These are phyloP conservation scores for Colletotrichum neosansevieriae DNA, from an alignment of 2,329 filamentous ascomycete genomes.

Conservation along the genomic window DNA sequence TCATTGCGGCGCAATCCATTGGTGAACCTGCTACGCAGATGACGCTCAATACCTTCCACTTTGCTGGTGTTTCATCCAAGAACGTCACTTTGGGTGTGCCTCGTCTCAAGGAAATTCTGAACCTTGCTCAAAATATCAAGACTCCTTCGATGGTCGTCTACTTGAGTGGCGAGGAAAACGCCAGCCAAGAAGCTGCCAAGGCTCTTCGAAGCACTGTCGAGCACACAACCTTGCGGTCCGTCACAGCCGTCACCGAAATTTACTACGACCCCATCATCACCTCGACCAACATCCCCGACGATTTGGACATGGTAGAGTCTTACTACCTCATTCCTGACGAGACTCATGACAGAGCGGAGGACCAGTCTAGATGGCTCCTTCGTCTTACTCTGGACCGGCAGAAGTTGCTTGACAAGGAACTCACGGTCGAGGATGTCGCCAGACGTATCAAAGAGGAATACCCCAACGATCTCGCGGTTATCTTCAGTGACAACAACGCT, in stretches of 20 bases:
- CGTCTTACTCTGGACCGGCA: slow-evolving; percentile 93
- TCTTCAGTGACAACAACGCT: slow-evolving; percentile 98
- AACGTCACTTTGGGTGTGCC: slow-evolving; percentile 99
- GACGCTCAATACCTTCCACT: slow-evolving; percentile 99
- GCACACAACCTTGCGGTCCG: slow-evolving; percentile 91
- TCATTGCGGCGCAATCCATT: slow-evolving; percentile 96
- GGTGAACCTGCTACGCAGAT: slow-evolving; percentile 99
- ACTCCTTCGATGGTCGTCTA: slow-evolving; percentile 97
- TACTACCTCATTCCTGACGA: slow-evolving; percentile 96
- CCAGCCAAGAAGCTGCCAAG: slow-evolving; percentile 85
- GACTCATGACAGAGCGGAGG: slow-evolving; percentile 68
- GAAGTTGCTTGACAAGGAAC: slow-evolving; percentile 93
- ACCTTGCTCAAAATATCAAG: slow-evolving; percentile 98
- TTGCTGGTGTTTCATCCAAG: slow-evolving; percentile 99
- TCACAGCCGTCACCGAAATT: slow-evolving; percentile 93
- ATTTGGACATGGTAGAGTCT: slow-evolving; percentile 94
- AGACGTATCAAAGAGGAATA: slow-evolving; percentile 91
- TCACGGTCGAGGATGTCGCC: slow-evolving; percentile 92
- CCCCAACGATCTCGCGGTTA: slow-evolving; percentile 84
- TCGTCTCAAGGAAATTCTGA: slow-evolving; percentile 99
- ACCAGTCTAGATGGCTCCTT: slow-evolving; percentile 94
- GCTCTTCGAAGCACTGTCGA: slow-evolving; percentile 89
- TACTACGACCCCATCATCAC: slow-evolving; percentile 96
- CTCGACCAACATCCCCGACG: slow-evolving; percentile 85
- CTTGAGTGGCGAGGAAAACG: slow-evolving; percentile 70